Percentiles rank a stretch among this genome's conserved stretches.
These are phyloP conservation scores for Cyanophora paradoxa DNA, from an alignment of 78 protist species.

Conservation along the genomic window DNA sequence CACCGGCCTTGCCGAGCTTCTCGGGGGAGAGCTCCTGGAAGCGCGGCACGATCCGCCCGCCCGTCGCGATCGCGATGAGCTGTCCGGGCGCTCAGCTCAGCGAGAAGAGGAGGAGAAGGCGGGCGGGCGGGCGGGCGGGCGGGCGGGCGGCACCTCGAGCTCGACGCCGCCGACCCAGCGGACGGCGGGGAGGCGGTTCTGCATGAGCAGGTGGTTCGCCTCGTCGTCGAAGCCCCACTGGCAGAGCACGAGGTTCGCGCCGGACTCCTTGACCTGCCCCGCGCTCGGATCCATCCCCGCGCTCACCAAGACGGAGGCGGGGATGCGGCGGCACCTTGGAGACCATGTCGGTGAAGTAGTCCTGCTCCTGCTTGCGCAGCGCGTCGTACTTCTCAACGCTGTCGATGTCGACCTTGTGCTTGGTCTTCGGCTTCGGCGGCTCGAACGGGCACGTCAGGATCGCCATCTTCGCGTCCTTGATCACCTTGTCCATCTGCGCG, in stretches of 20 bases:
- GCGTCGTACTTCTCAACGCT: conserved; percentile 29
- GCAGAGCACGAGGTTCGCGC: conserved; percentile 86
- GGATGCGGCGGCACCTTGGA: too few species aligned
- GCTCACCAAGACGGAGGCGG: too few species aligned
- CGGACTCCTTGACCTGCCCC: conserved; percentile 83
- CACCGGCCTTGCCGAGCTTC: conserved; percentile 94
- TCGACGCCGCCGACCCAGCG: conserved; percentile 99
- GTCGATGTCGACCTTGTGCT: conserved; percentile 70
- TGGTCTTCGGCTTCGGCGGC: conserved; percentile 99
- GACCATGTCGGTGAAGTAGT: conserved; percentile 82
- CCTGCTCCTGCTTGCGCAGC: conserved; percentile 79
- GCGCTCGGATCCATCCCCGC: too few species aligned
- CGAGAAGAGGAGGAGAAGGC: not conserved
- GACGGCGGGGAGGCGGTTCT: conserved; percentile 88
- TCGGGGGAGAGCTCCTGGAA: conserved; percentile 93
- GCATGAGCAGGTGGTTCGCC: conserved; percentile 97
- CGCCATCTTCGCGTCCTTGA: conserved; percentile 90
- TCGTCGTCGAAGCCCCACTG: conserved; percentile 99
- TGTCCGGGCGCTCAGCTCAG: not conserved
- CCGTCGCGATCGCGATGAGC: conserved; percentile 99
- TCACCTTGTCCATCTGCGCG: conserved; percentile 52
- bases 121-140: not conserved
- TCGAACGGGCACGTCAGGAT: conserved; percentile 98
- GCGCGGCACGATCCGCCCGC: conserved; percentile 98
- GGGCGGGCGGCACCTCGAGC: conserved; percentile 67